Conservation (phyloP, 2,329 filamentous ascomycete genomes). For the Colletotrichum gigasporum region DNA sequence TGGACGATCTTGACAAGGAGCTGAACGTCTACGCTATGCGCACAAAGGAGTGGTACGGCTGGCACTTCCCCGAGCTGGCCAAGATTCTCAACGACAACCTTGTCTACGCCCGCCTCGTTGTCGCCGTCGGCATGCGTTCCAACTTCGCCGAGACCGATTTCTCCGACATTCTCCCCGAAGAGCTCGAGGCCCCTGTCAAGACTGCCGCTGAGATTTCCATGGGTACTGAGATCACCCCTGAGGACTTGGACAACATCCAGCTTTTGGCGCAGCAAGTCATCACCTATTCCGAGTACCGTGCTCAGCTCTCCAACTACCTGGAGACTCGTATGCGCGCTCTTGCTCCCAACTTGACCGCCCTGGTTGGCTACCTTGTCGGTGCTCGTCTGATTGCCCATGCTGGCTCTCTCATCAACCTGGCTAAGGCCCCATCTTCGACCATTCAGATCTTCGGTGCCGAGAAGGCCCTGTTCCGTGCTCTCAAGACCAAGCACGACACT, state of each 20-base stretch:
- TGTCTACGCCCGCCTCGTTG: conserved; percentile 88
- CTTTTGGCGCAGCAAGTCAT: conserved; percentile 94
- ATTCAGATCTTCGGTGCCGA: conserved; percentile 98
- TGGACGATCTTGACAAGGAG: conserved; percentile 98
- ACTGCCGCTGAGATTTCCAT: conserved; percentile 95
- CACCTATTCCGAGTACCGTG: conserved; percentile 88
- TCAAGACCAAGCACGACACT: conserved; percentile 99
- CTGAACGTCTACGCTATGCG: conserved; percentile 99
- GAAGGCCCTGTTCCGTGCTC: conserved; percentile 96
- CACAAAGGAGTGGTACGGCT: conserved; percentile 99
- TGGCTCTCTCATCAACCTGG: conserved; percentile 92
- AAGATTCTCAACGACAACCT: conserved; percentile 98
- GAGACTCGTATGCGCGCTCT: conserved; percentile 96
- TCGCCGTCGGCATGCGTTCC: conserved; percentile 88
- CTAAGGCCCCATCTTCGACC: conserved; percentile 94
- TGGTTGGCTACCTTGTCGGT: conserved; percentile 93
- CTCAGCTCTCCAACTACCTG: conserved; percentile 88
- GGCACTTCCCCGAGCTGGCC: conserved; percentile 99
- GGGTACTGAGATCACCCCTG: conserved; percentile 95
- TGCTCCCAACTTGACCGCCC: conserved; percentile 91
- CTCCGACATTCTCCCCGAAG: conserved; percentile 91
- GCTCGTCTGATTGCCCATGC: conserved; percentile 94
- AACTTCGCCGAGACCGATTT: conserved; percentile 82
- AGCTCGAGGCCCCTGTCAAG: conserved; percentile 92
- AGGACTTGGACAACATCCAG: conserved; percentile 93